These are phyloP conservation scores for Blastobotrys buckinghamii DNA, from an alignment of 1,139 yeast genomes.

Conservation along the genomic window DNA sequence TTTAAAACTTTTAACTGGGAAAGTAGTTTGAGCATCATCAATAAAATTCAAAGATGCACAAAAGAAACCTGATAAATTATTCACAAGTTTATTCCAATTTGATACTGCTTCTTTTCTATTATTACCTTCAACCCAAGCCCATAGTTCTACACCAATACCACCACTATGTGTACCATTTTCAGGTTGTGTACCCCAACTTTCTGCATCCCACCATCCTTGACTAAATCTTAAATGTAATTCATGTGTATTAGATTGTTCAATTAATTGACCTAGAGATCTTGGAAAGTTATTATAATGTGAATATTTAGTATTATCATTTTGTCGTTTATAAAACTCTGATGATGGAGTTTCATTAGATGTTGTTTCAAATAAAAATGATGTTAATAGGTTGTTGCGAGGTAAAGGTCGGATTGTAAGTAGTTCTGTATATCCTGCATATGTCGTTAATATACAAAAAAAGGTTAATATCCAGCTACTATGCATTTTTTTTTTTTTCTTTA, in stretches of 20 bases:
- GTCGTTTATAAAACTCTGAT: conserved; percentile 24
- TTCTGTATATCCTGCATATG: conserved; percentile 44
- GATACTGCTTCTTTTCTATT: conserved; percentile 48
- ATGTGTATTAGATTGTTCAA: conserved; percentile 59
- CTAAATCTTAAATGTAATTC: conserved; percentile 81
- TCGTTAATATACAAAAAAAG: background rate
- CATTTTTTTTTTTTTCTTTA: background rate
- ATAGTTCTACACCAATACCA: conserved; percentile 93
- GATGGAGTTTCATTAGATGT: conserved; percentile 44
- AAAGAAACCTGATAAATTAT: conserved; percentile 81
- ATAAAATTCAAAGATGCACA: conserved; percentile 93
- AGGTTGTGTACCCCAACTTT: conserved; percentile 82
- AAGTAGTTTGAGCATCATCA: conserved; percentile 72
- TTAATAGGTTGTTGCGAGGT: conserved; percentile 59
- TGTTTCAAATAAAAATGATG: conserved; percentile 63
- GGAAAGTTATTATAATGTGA: conserved; percentile 76
- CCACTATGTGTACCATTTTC: conserved; percentile 67
- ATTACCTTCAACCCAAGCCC: conserved; percentile 76
- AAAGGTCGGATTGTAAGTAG: conserved; percentile 57
- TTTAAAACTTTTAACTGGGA: conserved; percentile 50
- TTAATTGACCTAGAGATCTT: conserved; percentile 69
- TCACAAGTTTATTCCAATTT: conserved; percentile 68
- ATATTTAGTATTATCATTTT: conserved; percentile 25
- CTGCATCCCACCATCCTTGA: conserved; percentile 95
- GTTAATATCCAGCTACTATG: background rate